Base-by-base conservation (phyloP, 1,284 basidiomycete genomes). In the Heterobasidion annosum region DNA sequence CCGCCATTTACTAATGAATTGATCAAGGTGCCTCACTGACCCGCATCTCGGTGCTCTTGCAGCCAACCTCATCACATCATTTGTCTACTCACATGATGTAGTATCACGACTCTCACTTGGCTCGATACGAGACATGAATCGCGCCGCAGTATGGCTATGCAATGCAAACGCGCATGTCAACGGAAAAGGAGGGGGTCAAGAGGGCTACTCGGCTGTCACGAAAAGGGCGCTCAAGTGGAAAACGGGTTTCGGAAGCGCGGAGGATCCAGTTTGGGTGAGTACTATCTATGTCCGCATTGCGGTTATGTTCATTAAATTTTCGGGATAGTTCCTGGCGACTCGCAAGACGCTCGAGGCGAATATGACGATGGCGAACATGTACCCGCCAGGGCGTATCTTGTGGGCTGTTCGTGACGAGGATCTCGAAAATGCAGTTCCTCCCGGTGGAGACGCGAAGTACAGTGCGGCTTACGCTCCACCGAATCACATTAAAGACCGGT, bases 291-390 rank as follows among this genome's bases (percentile, higher is more conserved):
- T 19, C 51, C 54, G 54, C 50, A 15, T 33, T 35, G 34, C 37
- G 18, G 32, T 46, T 13, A 18, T 50, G 32, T 52, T 50, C 32
- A 44, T n/a, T 8, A 46, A 34, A 48, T 43, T 13, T 34, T 50
- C 34, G 40, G 9, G 48, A 37, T 56, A 90, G 88, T 88, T 91
- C 64, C 70, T 91, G 34, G 78, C 87, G 0, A 77, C 88, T 43
- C 79, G 91, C 34, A 91, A 89, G 72, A 90, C 89, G 3, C 74
- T 93, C 0, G 88, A 92, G 66, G 90, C 88, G 32, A 91, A 89
- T 59, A 92, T 93, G 90, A 79, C 81, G 52, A 81, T 78, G 70
- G 72, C 81, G 7, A 78, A 85, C 62, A 76, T 91, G 63, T 91
- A 81, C 62, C 91, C 91, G 3, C 86, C 90, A 0, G 91, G 91